phyloP scores from a whole-genome alignment of 768 basidiomycete genomes.

The Cyclocybe aegerita region DNA sequence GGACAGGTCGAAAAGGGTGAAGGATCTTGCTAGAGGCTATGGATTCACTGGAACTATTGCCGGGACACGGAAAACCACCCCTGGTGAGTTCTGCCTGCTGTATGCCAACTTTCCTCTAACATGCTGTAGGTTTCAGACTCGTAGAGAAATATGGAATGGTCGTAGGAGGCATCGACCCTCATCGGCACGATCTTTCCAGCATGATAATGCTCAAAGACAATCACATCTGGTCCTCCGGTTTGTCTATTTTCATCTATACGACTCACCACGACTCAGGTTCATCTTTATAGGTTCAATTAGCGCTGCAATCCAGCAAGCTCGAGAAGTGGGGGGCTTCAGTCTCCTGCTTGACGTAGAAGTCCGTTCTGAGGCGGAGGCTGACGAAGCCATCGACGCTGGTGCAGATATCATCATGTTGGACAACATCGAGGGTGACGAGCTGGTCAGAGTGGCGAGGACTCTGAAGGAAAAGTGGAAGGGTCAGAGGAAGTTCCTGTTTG shows the following conservation, averaged over 20 bases:
- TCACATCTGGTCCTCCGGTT: conserved; percentile 96
- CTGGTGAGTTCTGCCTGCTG: conserved; percentile 43
- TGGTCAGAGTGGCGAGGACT: conserved; percentile 64
- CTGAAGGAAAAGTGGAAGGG: conserved; percentile 81
- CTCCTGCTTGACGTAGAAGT: conserved; percentile 94
- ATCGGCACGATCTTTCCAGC: conserved; percentile 94
- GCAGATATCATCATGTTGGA: conserved; percentile 96
- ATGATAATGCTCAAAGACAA: conserved; percentile 99
- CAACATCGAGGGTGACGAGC: conserved; percentile 79
- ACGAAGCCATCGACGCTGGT: conserved; percentile 96
- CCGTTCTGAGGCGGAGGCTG: conserved; percentile 81
- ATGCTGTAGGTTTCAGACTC: conserved; percentile 73
- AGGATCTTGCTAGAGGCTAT: conserved; percentile 71
- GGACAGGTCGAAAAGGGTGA: conserved; percentile 76
- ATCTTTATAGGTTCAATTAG: conserved; percentile 77
- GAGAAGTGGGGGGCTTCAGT: conserved; percentile 88
- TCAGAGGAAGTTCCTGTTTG: conserved; percentile 82
- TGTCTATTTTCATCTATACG: conserved; percentile 17
- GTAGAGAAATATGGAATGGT: conserved; percentile 99
- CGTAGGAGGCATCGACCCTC: conserved; percentile 93
- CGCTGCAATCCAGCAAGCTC: conserved; percentile 80
- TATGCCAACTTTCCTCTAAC: neutral
- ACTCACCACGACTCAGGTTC: neutral
- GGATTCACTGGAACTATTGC: conserved; percentile 90
- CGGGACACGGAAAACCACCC: conserved; percentile 96